Base-by-base conservation (phyloP, 139 green algal species). In the Volvox reticuliferus region DNA sequence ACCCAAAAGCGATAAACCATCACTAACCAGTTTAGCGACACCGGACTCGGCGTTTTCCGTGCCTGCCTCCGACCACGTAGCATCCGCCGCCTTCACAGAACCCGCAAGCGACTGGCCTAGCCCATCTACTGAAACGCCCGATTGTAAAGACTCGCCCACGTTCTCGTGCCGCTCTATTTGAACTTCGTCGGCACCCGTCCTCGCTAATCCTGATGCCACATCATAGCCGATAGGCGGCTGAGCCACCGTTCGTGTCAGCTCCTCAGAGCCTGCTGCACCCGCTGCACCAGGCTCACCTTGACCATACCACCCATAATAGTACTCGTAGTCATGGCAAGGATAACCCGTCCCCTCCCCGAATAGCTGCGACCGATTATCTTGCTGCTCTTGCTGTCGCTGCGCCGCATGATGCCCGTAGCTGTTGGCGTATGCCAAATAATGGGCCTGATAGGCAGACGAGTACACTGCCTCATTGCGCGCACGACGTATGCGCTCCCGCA, bases 241-340 rank as follows among this genome's bases (percentile, higher is more conserved):
- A 55, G 44, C 44, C 44, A 55, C 44, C 44, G 44, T 55, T 55
- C 44, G 44, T 9, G 44, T 55, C 44, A n/a, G 69, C 55, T 12
- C 28, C n/a, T 36, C 77, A 65, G 62, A 63, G 36, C 77, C 77
- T 65, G 78, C 76, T 61, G 30, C 78, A 12, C 37, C 78, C 17
- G 37, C 78, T n/a, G 79, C 79, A 50, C 20, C 79, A 0, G 26
- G 6, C 79, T 2, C 21, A 17, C 36, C 36, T 44, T 84, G 79
- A 55, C 79, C 83, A 61, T 88, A 88, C 67, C 36, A 80, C 36
- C 26, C 67, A 28, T 88, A 88, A 9, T 73, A 86, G 65, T 73
- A 55, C 44, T 55, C 44, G 9, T 55, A 55, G 17, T 61, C 77
- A 17, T 73, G 80, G 28, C 22, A 62, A 20, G 50, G 28, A 28